Evolutionary conservation across 495 filamentous ascomycete species (phyloP), one percentile per base, ranked within the genome.

Genomic region (Aspergillus asperescens): DNA sequence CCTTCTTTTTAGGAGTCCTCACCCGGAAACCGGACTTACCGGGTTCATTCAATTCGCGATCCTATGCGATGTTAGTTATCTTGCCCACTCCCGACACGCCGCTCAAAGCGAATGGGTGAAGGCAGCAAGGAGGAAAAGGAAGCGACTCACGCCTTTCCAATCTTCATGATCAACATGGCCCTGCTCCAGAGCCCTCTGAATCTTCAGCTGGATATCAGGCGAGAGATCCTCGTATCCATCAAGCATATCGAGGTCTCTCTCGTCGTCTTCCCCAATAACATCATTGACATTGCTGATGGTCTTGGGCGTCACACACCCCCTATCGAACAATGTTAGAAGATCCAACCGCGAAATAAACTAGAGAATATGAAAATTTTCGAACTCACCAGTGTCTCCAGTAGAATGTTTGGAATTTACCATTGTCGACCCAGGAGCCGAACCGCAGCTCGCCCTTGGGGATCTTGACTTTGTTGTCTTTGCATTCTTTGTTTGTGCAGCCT

Each of bases 291-390:
- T 82, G 34, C 56, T 22, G 48, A 92, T 69, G 44, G 81, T 70
- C 23, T 68, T 63, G 1, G 87, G 86, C 7, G 88, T 90, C 28
- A 85, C 77, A 51, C 89, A 94, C n/a, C 88, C 89, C 88, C 88
- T 91, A 31, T n/a, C 7, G 20, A 7, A 0, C 29, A 44, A 27
- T 25, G 15, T 27, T 20, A 29, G 6, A n/a, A n/a, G n/a, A n/a
- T n/a, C n/a, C n/a, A n/a, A n/a, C n/a, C n/a, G n/a, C n/a, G n/a
- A n/a, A n/a, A n/a, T n/a, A n/a, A n/a, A n/a, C n/a, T n/a, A n/a
- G n/a, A 19, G 9, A 27, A 38, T 27, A 49, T n/a, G 15, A 23
- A 8, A 19, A n/a, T 15, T 41, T 15, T 9, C 5, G 13, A 35
- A 35, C 78, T 61, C 71, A 92, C 90, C 90, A 95, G 65, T 95